Evolutionary conservation across 192 early-diverging fungal species (phyloP).

Genomic region (Backusella westeae): DNA sequence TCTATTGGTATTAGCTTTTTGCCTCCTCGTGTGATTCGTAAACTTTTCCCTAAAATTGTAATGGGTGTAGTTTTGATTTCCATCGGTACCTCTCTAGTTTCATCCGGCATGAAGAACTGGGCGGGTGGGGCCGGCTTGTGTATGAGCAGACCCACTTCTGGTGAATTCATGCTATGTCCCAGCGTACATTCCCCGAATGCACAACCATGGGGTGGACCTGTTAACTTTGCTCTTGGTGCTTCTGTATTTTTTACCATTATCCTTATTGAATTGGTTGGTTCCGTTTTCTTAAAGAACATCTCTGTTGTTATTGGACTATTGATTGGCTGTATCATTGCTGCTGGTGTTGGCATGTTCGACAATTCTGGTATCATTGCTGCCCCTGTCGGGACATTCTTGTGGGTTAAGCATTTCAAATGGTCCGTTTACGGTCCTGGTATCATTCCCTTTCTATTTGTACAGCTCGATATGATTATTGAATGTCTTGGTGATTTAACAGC

Average conservation of each 20-base stretch:
- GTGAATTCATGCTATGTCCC: slow-evolving; percentile 46
- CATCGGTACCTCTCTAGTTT: slow-evolving; percentile 46
- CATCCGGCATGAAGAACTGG: slow-evolving; percentile 50
- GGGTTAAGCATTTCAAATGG: slow-evolving; percentile 48
- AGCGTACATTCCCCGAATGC: slow-evolving; percentile 44
- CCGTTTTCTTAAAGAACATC: slow-evolving; percentile 55
- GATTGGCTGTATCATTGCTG: slow-evolving; percentile 53
- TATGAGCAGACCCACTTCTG: slow-evolving; percentile 35
- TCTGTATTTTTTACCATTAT: slow-evolving; percentile 47
- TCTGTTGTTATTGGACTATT: slow-evolving; percentile 49
- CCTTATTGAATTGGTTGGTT: slow-evolving; percentile 53
- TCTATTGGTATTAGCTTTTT: slow-evolving; percentile 46
- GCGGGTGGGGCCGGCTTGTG: slow-evolving; percentile 52
- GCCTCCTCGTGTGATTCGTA: slow-evolving; percentile 45
- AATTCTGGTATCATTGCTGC: slow-evolving; percentile 38
- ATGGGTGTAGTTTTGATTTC: slow-evolving; percentile 50
- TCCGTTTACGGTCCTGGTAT: slow-evolving; percentile 50
- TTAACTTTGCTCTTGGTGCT: slow-evolving; percentile 50
- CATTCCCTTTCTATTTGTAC: slow-evolving; percentile 50
- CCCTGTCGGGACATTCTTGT: slow-evolving; percentile 50
- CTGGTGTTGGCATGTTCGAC: slow-evolving; percentile 46
- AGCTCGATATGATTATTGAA: slow-evolving; percentile 47
- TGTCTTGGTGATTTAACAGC: slow-evolving; percentile 54
- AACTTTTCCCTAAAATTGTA: slow-evolving; percentile 55
- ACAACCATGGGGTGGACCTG: slow-evolving; percentile 48